These are phyloP conservation scores for Raddia guianensis DNA, from an alignment of 176 grass and related monocot species.

Conservation along the genomic window DNA sequence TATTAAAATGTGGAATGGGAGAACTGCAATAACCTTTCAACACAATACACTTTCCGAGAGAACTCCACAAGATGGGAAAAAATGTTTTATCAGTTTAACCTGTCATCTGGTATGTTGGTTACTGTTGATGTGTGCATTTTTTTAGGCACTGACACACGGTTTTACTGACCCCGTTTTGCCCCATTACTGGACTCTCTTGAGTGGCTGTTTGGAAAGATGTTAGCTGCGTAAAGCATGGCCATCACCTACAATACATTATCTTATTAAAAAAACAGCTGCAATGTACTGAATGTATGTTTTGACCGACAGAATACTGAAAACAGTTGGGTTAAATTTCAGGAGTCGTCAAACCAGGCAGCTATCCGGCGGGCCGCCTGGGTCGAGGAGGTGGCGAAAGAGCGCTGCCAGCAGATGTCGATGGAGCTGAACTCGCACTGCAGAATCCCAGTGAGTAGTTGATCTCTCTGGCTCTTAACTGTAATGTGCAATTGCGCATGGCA, in stretches of 20 bases:
- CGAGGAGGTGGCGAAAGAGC: slow-evolving; percentile 62
- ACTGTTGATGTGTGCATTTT: not conserved
- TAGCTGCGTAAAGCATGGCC: too few species aligned
- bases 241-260: too few species aligned
- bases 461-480: not conserved
- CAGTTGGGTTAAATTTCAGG: slow-evolving; percentile 24
- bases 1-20: not conserved
- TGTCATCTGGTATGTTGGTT: not conserved
- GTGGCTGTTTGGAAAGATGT: too few species aligned
- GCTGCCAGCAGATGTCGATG: slow-evolving; percentile 60
- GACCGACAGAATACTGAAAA: not conserved
- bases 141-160: not conserved
- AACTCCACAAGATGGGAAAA: not conserved
- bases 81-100: not conserved
- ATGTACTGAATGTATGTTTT: not conserved
- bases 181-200: too few species aligned
- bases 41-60: not conserved
- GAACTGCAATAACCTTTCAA: not conserved
- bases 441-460: slow-evolving; percentile 50
- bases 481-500: not conserved
- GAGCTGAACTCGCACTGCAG: slow-evolving; percentile 71
- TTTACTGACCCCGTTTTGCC: too few species aligned
- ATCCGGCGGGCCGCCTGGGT: slow-evolving; percentile 48
- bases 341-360: slow-evolving; percentile 45
- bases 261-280: not conserved